Conservation (phyloP, 208 protist species). For the Wallacemonas sp. region DNA sequence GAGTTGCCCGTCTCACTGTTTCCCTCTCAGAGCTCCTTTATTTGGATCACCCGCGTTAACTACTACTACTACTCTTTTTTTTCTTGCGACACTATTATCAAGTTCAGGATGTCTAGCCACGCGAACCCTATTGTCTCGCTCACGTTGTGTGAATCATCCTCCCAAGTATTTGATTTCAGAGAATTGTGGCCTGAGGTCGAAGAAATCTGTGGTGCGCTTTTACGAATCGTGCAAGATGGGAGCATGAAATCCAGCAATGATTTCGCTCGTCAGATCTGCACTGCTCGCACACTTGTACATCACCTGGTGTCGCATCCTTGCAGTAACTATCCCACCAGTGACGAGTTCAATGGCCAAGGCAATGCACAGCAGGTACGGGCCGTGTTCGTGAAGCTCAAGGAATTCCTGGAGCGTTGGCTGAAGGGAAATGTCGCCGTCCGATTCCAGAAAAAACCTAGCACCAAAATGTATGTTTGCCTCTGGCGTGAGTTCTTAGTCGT, state of each 20-base stretch:
- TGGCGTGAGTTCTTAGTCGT: constrained; percentile 45
- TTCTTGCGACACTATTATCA: too few species aligned
- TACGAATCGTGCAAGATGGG: constrained; percentile 28
- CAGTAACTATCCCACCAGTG: constrained; percentile 29
- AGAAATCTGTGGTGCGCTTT: constrained; percentile 26
- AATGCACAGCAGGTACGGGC: constrained; percentile 34
- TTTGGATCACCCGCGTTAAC: too few species aligned
- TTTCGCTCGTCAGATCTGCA: neutral
- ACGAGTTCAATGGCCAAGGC: constrained; percentile 20
- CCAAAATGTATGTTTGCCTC: constrained; percentile 30
- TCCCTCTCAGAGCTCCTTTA: too few species aligned
- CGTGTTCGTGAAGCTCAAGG: constrained; percentile 26
- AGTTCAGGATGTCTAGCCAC: too few species aligned
- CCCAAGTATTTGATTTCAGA: constrained; percentile 31
- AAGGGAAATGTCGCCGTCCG: too few species aligned
- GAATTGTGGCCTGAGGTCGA: constrained; percentile 35
- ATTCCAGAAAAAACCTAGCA: neutral
- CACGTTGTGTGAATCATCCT: constrained; percentile 14
- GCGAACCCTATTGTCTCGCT: neutral
- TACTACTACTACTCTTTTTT: too few species aligned
- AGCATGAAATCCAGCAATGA: neutral
- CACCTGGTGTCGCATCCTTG: constrained; percentile 51
- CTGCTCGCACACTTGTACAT: constrained; percentile 40
- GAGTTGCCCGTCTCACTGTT: too few species aligned
- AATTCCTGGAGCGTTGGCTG: too few species aligned